phyloP scores from a whole-genome alignment of 2,329 filamentous ascomycete genomes.

The Pseudovirgaria hyperparasitica region DNA sequence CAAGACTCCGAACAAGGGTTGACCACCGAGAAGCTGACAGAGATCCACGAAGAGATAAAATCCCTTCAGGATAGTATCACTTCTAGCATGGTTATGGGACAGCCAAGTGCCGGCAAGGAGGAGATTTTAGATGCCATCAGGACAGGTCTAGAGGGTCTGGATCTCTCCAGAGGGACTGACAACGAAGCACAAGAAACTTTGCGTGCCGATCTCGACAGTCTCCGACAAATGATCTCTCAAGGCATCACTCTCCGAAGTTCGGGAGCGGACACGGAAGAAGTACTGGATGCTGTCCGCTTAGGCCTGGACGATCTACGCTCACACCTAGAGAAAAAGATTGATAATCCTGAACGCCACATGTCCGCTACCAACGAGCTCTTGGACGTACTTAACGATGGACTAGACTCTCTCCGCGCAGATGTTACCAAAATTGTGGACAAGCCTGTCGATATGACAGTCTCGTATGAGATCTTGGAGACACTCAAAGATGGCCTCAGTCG shows the following conservation, averaged over 20 bases:
- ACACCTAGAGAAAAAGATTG: constrained; percentile 39
- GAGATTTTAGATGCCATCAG: constrained; percentile 28
- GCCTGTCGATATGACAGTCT: constrained; percentile 68
- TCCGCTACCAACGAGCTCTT: constrained; percentile 45
- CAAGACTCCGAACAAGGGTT: constrained; percentile 25
- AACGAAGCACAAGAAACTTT: constrained; percentile 41
- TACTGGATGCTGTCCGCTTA: constrained; percentile 35
- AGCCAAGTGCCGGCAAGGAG: constrained; percentile 21
- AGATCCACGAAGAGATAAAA: constrained; percentile 31
- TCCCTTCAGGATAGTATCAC: constrained; percentile 29
- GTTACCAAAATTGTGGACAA: constrained; percentile 64
- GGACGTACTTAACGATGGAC: constrained; percentile 52
- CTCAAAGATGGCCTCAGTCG: constrained; percentile 69
- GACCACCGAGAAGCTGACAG: constrained; percentile 28
- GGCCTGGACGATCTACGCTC: constrained; percentile 37
- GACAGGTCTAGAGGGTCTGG: constrained; percentile 25
- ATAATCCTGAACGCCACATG: constrained; percentile 39
- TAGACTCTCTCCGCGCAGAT: constrained; percentile 64
- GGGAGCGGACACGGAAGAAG: constrained; percentile 33
- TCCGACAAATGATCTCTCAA: constrained; percentile 29
- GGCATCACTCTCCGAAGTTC: constrained; percentile 26
- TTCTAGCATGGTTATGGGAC: constrained; percentile 27
- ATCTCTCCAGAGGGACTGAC: constrained; percentile 21
- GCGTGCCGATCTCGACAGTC: constrained; percentile 36
- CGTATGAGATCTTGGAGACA: constrained; percentile 80